These are phyloP conservation scores for Phlyctochytrium bullatum DNA, from an alignment of 192 early-diverging fungal genomes.

Conservation along the genomic window DNA sequence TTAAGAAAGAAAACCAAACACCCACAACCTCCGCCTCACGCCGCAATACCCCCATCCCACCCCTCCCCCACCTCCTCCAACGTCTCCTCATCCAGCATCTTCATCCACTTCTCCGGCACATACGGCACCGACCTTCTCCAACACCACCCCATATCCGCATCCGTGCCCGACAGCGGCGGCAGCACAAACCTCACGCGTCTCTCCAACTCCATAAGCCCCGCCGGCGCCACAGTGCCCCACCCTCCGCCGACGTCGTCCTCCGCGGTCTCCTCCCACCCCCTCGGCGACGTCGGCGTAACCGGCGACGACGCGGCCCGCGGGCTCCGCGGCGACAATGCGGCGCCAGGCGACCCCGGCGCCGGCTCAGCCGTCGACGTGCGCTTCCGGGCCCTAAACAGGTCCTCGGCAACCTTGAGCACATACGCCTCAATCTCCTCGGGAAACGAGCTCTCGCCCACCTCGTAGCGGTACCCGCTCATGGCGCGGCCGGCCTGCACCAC, in stretches of 20 bases:
- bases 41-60: neutral
- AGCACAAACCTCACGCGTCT: neutral
- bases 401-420: conserved; percentile 68
- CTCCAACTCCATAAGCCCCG: too few relatives aligned
- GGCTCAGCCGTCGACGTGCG: too few relatives aligned
- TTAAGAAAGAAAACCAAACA: too few relatives aligned
- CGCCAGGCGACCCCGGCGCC: too few relatives aligned
- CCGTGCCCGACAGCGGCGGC: neutral
- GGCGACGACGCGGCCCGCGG: neutral
- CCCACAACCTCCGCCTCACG: too few relatives aligned
- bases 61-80: neutral
- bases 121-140: neutral
- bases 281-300: neutral
- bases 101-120: conserved; percentile 4
- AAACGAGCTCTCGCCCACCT: conserved; percentile 76
- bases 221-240: too few relatives aligned
- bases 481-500: conserved; percentile 68
- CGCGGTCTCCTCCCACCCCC: neutral
- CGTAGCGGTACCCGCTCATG: conserved; percentile 81
- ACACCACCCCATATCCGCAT: neutral
- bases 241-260: neutral
- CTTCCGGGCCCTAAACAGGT: conserved; percentile 25
- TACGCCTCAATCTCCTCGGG: conserved; percentile 74
- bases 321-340: too few relatives aligned
- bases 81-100: conserved; percentile 1